Evolutionary conservation across 441 rosid genomes (phyloP).

Genomic region (Erysimum cheiri): DNA sequence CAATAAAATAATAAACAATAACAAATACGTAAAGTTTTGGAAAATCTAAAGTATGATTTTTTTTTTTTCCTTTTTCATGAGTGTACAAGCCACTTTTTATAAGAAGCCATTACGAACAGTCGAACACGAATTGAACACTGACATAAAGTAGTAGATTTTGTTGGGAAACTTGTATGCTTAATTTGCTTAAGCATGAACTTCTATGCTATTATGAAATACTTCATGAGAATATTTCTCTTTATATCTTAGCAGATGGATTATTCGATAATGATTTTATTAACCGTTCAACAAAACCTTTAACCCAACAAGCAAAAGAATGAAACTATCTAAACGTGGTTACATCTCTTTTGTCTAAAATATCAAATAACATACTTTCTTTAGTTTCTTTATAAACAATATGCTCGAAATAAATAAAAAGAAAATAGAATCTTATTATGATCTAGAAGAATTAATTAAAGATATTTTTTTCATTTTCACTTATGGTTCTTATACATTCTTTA

Average conservation of each 20-base stretch:
- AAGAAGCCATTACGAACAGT: slow-evolving; percentile 11
- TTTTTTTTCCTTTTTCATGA: background rate
- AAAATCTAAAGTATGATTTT: background rate
- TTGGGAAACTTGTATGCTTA: background rate
- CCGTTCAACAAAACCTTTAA: slow-evolving; percentile 19
- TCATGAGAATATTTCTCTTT: slow-evolving; percentile 20
- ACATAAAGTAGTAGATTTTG: slow-evolving; percentile 2
- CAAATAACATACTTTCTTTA: background rate
- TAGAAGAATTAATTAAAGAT: slow-evolving; percentile 28
- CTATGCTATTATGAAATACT: background rate
- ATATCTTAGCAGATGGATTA: slow-evolving; percentile 18
- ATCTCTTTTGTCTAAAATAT: background rate
- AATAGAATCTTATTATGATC: slow-evolving; percentile 31
- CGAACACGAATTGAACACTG: background rate
- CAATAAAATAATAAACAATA: background rate
- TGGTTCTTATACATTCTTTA: background rate
- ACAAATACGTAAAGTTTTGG: background rate
- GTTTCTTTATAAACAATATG: slow-evolving; percentile 7
- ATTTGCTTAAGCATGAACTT: slow-evolving; percentile 19
- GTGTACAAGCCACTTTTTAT: slow-evolving; percentile 1
- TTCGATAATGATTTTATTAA: slow-evolving; percentile 1
- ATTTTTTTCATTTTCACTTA: background rate
- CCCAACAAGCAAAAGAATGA: slow-evolving; percentile 1
- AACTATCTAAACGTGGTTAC: slow-evolving; percentile 7
- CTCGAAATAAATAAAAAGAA: slow-evolving; percentile 16